phyloP scores from a whole-genome alignment of 2,329 filamentous ascomycete species.

The Fusarium luffae region DNA sequence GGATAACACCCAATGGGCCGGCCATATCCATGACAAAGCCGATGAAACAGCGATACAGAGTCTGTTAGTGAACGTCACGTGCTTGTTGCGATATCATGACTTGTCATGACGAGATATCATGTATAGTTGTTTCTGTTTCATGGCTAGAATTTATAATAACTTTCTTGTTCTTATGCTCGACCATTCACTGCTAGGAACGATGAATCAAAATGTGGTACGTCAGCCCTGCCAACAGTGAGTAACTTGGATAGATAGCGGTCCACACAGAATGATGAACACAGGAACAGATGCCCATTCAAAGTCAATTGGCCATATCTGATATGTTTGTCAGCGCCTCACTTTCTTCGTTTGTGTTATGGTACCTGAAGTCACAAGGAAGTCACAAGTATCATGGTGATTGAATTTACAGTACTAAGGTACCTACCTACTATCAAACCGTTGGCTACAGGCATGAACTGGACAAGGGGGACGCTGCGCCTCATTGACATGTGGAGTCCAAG shows the following conservation, averaged over 20 bases:
- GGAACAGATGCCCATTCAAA: not conserved
- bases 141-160: not conserved
- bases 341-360: not conserved
- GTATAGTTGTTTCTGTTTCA: not conserved
- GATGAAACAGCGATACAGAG: conserved; percentile 11
- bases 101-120: not conserved
- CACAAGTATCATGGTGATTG: not conserved
- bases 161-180: not conserved
- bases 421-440: not conserved
- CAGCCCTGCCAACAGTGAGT: not conserved
- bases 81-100: not conserved
- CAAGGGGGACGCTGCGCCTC: conserved; percentile 35
- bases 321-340: not conserved
- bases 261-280: not conserved
- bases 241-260: not conserved
- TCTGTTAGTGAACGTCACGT: conserved; percentile 32
- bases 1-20: conserved; percentile 38
- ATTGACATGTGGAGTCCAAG: conserved; percentile 32
- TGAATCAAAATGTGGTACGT: not conserved
- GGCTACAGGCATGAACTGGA: not conserved
- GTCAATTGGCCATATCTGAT: not conserved
- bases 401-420: not conserved
- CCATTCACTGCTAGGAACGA: not conserved
- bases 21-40: conserved; percentile 37
- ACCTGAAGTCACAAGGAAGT: not conserved